A percentile compares a stretch with the other conserved stretches of the same genome.
These are phyloP conservation scores for Discostella stelligeroides DNA, from an alignment of 108 stramenopile species.

Conservation along the genomic window DNA sequence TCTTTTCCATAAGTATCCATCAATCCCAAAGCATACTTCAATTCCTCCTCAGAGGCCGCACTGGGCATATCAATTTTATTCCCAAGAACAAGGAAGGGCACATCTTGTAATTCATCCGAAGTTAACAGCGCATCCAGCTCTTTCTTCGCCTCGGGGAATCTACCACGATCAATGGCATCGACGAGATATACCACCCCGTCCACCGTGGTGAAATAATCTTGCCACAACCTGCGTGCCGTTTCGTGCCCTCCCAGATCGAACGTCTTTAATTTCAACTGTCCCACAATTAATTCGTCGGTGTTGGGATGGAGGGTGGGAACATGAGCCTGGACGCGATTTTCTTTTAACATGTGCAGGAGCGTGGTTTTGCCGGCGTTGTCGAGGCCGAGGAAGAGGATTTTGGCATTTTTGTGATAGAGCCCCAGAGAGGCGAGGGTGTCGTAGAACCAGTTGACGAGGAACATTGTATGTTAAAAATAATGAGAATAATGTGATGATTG, in stretches of 20 bases:
- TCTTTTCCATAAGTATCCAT: constrained; percentile 99
- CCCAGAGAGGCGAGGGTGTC: constrained; percentile 88
- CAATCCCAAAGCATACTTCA: constrained; percentile 95
- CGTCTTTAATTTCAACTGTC: constrained; percentile 94
- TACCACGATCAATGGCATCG: constrained; percentile 91
- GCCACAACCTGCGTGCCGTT: constrained; percentile 90
- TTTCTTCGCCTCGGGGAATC: constrained; percentile 98
- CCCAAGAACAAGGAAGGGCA: constrained; percentile 98
- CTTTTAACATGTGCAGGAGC: constrained; percentile 96
- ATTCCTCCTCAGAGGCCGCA: constrained; percentile 96
- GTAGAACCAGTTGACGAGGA: constrained; percentile 90
- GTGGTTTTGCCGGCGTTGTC: constrained; percentile 98
- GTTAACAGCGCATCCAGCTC: constrained; percentile 95
- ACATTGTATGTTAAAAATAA: too few relatives aligned
- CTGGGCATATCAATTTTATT: constrained; percentile 98
- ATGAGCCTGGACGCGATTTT: constrained; percentile 94
- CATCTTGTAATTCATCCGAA: constrained; percentile 92
- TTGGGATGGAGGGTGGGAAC: constrained; percentile 94
- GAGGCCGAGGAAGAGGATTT: constrained; percentile 97
- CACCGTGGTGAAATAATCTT: constrained; percentile 96
- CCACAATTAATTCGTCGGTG: constrained; percentile 92
- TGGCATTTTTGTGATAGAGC: constrained; percentile 99
- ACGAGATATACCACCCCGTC: constrained; percentile 98
- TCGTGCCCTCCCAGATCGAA: constrained; percentile 98
- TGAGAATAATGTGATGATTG: not conserved